Evolutionary conservation across 1,284 basidiomycete genomes (phyloP), one percentile per base, ranked within the genome.

Genomic region (Pseudozyma pruni): DNA sequence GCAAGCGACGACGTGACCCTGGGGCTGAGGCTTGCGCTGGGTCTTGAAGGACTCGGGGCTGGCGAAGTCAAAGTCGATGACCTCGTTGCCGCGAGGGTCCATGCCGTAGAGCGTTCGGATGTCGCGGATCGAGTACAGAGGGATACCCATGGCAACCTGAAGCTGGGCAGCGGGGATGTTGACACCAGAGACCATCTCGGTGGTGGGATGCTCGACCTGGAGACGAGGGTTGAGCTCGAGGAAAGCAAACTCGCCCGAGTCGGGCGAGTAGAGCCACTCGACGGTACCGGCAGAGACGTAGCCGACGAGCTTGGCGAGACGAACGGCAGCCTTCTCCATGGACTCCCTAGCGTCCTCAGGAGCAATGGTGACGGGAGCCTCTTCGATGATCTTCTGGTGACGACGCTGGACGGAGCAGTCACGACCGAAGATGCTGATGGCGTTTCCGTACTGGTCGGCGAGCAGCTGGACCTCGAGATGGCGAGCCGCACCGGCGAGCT

Each of bases 311-410:
- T 97, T 98, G 41, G 95, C 94, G 22, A 98, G 87, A 79, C 96
- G 90, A 41, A 99, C 96, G 33, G 96, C 96, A 13, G 96, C 94
- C 77, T 94, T 93, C 83, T 98, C 96, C 96, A 98, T 98, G 84
- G 94, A 86, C 88, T 94, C 41, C 90, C 90, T 46, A 89, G 90
- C 78, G 89, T 90, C 17, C 41, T 79, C 74, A 33, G 75, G 72
- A 37, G 96, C 96, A 72, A 98, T 98, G 19, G 95, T 98, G 47
- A 99, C 95, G 23, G 96, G 96, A 9, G 96, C 96, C 84, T 99
- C 96, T 85, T 99, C 96, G 63, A 99, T 99, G 76, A 99, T 99
- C 87, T 99, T 99, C 84, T 99, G 96, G 85, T 99, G 96, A 72
- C 96, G 92, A 78, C 96, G 92, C 85, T 99, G 96, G 45, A 99